Evolutionary conservation across 108 stramenopile species (phyloP).

Genomic region (Cylindrotheca closterium): DNA sequence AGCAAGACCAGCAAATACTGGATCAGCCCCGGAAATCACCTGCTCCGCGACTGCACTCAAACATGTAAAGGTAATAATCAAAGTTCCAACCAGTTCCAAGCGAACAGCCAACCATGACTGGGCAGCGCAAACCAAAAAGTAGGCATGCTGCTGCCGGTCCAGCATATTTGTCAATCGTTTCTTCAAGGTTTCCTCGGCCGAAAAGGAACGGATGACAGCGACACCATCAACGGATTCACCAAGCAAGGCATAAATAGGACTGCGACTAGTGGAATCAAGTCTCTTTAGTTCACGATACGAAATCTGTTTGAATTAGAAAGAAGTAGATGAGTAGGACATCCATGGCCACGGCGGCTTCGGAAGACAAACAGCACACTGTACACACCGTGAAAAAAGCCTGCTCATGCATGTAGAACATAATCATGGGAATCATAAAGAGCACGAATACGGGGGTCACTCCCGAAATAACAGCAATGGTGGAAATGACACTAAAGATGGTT

Average conservation of each 20-base stretch:
- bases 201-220: conserved; percentile 91
- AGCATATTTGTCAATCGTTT: conserved; percentile 62
- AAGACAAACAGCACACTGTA: background rate
- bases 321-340: background rate
- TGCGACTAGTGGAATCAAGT: conserved; percentile 77
- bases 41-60: conserved; percentile 70
- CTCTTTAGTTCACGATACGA: conserved; percentile 92
- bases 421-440: conserved; percentile 55
- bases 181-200: conserved; percentile 66
- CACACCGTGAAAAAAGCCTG: conserved; percentile 81
- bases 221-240: conserved; percentile 93
- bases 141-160: conserved; percentile 80
- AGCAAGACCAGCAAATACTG: conserved; percentile 84
- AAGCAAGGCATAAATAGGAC: conserved; percentile 92
- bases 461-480: conserved; percentile 79
- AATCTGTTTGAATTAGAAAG: conserved; percentile 18
- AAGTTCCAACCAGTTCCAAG: conserved; percentile 83
- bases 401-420: conserved; percentile 64
- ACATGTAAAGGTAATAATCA: conserved; percentile 63
- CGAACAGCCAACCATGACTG: conserved; percentile 97
- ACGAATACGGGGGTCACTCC: conserved; percentile 59
- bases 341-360: background rate
- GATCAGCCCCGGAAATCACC: conserved; percentile 25
- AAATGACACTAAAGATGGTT: conserved; percentile 65
- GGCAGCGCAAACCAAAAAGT: conserved; percentile 78